A percentile compares a stretch with the other conserved stretches of the same genome.
Evolutionary conservation across 192 early-diverging fungal species (phyloP).

Genomic region (Jimgerdemannia flammicorona): DNA sequence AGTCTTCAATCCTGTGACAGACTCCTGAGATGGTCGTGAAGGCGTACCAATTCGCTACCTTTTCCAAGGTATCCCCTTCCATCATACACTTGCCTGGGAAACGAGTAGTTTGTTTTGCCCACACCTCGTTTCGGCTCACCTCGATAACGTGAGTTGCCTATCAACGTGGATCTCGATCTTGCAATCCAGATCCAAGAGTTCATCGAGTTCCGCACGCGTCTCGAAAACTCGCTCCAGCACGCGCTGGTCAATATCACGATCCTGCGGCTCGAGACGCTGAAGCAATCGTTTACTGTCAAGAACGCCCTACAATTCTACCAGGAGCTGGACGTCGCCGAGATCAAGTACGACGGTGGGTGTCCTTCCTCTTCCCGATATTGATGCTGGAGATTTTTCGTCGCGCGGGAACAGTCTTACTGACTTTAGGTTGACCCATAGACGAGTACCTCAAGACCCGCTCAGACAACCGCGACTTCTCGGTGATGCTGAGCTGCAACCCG

Average conservation of each 20-base stretch:
- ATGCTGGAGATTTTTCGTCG: background rate
- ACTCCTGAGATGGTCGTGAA: conserved; percentile 86
- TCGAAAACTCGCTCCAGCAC: conserved; percentile 73
- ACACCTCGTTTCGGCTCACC: no score
- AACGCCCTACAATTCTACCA: conserved; percentile 47
- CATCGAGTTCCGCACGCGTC: conserved; percentile 68
- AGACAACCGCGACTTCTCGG: conserved; percentile 73
- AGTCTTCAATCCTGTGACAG: conserved; percentile 24
- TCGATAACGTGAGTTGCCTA: no score
- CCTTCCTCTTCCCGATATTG: conserved; percentile 11
- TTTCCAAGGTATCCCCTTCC: conserved; percentile 63
- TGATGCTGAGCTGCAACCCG: conserved; percentile 57
- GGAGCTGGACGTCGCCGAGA: conserved; percentile 47
- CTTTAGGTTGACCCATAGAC: conserved; percentile 18
- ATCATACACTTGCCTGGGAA: background rate
- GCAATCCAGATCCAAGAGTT: conserved; percentile 75
- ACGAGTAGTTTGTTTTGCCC: background rate
- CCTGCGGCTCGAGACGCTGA: conserved; percentile 59
- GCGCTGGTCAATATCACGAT: conserved; percentile 62
- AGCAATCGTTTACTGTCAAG: conserved; percentile 42
- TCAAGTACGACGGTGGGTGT: conserved; percentile 52
- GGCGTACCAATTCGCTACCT: conserved; percentile 80
- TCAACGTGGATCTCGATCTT: no score
- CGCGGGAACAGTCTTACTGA: no score
- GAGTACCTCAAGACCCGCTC: conserved; percentile 35